Base-by-base conservation (phyloP, 2,329 filamentous ascomycete species). In the Ceratocystis destructans region DNA sequence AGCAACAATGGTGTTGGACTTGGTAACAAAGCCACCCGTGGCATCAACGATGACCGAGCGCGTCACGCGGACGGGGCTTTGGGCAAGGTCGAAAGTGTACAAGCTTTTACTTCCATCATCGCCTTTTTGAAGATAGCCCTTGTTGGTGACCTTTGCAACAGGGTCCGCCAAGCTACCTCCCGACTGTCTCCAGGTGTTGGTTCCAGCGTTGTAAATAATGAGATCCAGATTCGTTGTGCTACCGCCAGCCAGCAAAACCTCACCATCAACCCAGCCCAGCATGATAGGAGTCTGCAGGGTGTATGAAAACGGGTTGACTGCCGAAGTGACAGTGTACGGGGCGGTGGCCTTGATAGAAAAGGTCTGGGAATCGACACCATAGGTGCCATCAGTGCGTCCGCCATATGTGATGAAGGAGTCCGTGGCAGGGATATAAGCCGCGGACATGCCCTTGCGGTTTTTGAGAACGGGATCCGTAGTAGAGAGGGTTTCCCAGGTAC, bases 351-450 rank as follows among this genome's bases (percentile, higher is more conserved):
- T 78, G 67, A 96, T 85, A 20, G 87, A 80, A 71, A 92, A 96
- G 0, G 90, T 93, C 70, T 90, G 82, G 1, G 86, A 83, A 0
- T 89, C 91, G 0, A 82, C 77, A 5, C 77, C 75, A 7, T 77
- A 74, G 44, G 76, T 77, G 31, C 83, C 83, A 70, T 86, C 82
- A 71, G 86, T 84, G 17, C 81, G 84, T 59, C 93, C 93, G 41
- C 87, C 89, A 73, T 92, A 96, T 31, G 96, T 80, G 28, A 96
- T 76, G 65, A 97, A 88, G 3, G 84, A 82, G 66, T 89, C 81
- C 17, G 84, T 82, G 25, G 81, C 80, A 69, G 85, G 81, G 65
- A 97, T 78, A 73, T 91, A 96, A 20, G 83, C 81, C 12, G 88
- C 87, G 70, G 84, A 86, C 74, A 97, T 93, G 70, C 87, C 83